Evolutionary conservation across 2,329 filamentous ascomycete species (phyloP).

Genomic region (Keithomyces neogunnii): DNA sequence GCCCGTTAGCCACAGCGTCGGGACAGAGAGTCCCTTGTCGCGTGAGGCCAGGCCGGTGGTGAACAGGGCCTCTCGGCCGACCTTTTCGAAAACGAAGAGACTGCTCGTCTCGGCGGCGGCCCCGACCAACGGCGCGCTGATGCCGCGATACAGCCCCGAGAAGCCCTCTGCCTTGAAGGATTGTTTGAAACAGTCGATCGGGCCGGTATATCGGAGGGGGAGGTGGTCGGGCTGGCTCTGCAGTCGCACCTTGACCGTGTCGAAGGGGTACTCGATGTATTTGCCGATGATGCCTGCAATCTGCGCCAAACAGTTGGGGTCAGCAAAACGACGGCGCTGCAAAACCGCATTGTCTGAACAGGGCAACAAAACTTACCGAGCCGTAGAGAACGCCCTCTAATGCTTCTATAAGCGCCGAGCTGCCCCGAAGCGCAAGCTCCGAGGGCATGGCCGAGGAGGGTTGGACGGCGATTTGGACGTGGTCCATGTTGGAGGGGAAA

Average conservation of each 20-base stretch:
- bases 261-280: constrained; percentile 96
- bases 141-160: constrained; percentile 77
- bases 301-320: constrained; percentile 28
- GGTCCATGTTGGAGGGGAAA: constrained; percentile 18
- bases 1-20: constrained; percentile 68
- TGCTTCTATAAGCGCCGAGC: constrained; percentile 51
- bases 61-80: constrained; percentile 60
- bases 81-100: constrained; percentile 83
- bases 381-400: constrained; percentile 84
- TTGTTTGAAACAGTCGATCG: constrained; percentile 88
- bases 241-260: constrained; percentile 94
- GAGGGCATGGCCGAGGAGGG: constrained; percentile 12
- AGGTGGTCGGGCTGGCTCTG: constrained; percentile 88
- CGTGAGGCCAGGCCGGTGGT: constrained; percentile 37
- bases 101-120: constrained; percentile 89
- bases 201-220: constrained; percentile 74
- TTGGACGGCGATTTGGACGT: constrained; percentile 20
- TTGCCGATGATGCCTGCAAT: constrained; percentile 82
- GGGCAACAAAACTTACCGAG: constrained; percentile 52
- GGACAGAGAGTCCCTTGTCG: constrained; percentile 60
- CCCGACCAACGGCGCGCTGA: constrained; percentile 82
- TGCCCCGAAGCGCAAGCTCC: constrained; percentile 22
- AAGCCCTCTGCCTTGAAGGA: constrained; percentile 74
- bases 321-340: neutral
- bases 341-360: neutral